A percentile compares a stretch with the other conserved stretches of the same genome.
Evolutionary conservation across 768 basidiomycete genomes (phyloP).

Genomic region (Hypsizygus marmoreus): DNA sequence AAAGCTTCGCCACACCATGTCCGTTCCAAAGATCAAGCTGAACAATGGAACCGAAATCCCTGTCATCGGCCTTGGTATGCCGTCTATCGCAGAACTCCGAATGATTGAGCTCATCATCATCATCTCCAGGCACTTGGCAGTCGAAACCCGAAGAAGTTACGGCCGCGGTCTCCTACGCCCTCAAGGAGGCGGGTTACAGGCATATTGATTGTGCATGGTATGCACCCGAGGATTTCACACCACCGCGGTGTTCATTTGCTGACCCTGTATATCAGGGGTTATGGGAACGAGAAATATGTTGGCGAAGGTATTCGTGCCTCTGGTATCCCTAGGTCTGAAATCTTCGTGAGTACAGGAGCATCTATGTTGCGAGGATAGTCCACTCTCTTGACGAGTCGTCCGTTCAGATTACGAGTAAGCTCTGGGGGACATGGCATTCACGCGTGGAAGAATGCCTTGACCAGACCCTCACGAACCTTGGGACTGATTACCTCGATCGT

Average conservation of each 20-base stretch:
- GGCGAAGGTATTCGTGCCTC: constrained; percentile 78
- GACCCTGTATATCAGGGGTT: constrained; percentile 42
- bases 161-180: constrained; percentile 69
- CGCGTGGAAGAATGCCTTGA: constrained; percentile 76
- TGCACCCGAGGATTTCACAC: constrained; percentile 1
- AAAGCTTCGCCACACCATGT: constrained; percentile 9
- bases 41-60: constrained; percentile 63
- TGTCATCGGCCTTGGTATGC: constrained; percentile 57
- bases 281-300: constrained; percentile 81
- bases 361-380: not conserved
- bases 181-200: constrained; percentile 74
- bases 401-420: constrained; percentile 66
- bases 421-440: constrained; percentile 69
- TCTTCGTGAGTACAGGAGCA: constrained; percentile 37
- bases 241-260: not conserved
- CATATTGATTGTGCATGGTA: constrained; percentile 73
- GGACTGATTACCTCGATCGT: constrained; percentile 86
- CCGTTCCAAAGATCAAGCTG: constrained; percentile 46
- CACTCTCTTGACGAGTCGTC: not conserved
- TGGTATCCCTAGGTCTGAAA: constrained; percentile 74
- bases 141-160: constrained; percentile 72
- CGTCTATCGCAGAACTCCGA: not conserved
- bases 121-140: constrained; percentile 73
- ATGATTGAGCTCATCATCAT: constrained; percentile 4
- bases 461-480: constrained; percentile 74